Conservation (phyloP, 139 green algal genomes). For the Nannochloris sp. region DNA sequence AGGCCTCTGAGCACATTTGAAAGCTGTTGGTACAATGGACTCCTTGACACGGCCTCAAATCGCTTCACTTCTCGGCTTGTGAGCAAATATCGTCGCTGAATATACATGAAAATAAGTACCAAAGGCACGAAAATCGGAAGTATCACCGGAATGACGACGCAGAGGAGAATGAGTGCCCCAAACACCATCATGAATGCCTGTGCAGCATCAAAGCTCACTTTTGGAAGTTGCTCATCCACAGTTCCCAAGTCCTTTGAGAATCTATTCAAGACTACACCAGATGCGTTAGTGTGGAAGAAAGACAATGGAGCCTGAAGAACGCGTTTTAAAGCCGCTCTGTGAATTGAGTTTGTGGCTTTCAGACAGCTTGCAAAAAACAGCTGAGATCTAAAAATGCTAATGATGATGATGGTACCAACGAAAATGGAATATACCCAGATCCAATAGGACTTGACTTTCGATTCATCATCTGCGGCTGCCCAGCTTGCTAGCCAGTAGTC, state of each 20-base stretch:
- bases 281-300: constrained; percentile 93
- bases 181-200: constrained; percentile 47
- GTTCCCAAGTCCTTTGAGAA: constrained; percentile 65
- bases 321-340: constrained; percentile 41
- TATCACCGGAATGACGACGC: constrained; percentile 58
- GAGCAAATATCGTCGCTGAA: constrained; percentile 46
- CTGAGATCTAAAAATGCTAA: constrained; percentile 31
- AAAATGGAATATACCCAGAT: constrained; percentile 53
- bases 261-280: constrained; percentile 83
- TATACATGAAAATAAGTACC: constrained; percentile 41
- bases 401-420: constrained; percentile 30
- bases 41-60: constrained; percentile 72
- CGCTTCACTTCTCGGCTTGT: constrained; percentile 85
- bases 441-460: constrained; percentile 28
- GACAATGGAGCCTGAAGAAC: constrained; percentile 67
- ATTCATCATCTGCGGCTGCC: constrained; percentile 17
- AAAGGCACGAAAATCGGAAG: constrained; percentile 64
- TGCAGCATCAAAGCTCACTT: constrained; percentile 55
- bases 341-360: constrained; percentile 38
- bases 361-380: constrained; percentile 57
- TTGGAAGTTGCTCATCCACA: constrained; percentile 66
- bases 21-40: constrained; percentile 80
- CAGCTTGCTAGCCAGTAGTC: constrained; percentile 63
- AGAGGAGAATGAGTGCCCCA: constrained; percentile 34
- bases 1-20: constrained; percentile 75